phyloP scores from a whole-genome alignment of 2,329 filamentous ascomycete species.

The Monosporascus cannonballus region DNA sequence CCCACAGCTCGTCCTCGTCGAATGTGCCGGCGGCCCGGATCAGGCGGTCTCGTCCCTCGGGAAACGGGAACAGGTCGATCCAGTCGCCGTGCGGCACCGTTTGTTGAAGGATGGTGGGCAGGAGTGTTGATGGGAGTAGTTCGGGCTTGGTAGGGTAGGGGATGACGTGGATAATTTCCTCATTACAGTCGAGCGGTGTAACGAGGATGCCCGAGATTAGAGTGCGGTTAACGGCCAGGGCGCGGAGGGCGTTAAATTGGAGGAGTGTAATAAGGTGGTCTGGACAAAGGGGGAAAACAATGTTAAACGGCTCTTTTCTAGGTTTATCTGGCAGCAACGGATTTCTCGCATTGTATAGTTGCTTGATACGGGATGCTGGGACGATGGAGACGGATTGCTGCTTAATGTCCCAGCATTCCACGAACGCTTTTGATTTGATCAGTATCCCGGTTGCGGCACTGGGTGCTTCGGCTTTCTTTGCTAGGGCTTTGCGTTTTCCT shows the following conservation, averaged over 20 bases:
- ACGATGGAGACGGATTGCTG: slow-evolving; percentile 25
- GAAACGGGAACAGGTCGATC: slow-evolving; percentile 35
- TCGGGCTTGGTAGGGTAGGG: slow-evolving; percentile 23
- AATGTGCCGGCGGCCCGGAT: slow-evolving; percentile 30
- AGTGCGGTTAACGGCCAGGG: slow-evolving; percentile 28
- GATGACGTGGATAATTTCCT: slow-evolving; percentile 23
- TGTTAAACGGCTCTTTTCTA: slow-evolving; percentile 14
- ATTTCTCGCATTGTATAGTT: slow-evolving; percentile 24
- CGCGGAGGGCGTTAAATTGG: slow-evolving; percentile 35
- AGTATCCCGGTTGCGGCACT: slow-evolving; percentile 11
- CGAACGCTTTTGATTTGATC: slow-evolving; percentile 22
- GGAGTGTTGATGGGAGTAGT: slow-evolving; percentile 25
- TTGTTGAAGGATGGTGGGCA: slow-evolving; percentile 34
- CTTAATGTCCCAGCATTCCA: slow-evolving; percentile 29
- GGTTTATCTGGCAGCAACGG: slow-evolving; percentile 22
- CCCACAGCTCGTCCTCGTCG: slow-evolving; percentile 37
- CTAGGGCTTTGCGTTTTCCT: slow-evolving; percentile 29
- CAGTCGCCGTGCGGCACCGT: slow-evolving; percentile 31
- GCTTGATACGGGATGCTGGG: slow-evolving; percentile 24
- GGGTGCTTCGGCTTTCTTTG: slow-evolving; percentile 14
- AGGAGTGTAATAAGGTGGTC: slow-evolving; percentile 38
- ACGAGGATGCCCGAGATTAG: slow-evolving; percentile 26
- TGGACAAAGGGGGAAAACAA: slow-evolving; percentile 32
- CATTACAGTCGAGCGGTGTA: slow-evolving; percentile 26
- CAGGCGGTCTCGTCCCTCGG: slow-evolving; percentile 32